Percentiles rank a stretch among this genome's conserved stretches.
Conservation (phyloP, 805 yeast genomes). For the Yamadazyma nakazawae region DNA sequence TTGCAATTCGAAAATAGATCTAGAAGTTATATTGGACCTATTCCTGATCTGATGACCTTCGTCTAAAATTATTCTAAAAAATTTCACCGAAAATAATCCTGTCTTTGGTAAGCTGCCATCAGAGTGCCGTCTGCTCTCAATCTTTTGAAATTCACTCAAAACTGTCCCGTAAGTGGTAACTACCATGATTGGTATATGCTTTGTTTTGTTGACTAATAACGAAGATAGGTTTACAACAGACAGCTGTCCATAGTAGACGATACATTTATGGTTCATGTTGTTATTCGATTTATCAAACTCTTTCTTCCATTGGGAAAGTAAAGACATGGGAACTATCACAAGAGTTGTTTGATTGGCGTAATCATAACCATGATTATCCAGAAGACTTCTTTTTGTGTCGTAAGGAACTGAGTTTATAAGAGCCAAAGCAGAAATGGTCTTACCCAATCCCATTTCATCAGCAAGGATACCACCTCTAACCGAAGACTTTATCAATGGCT, state of each 20-base stretch:
- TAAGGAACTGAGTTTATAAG: constrained; percentile 62
- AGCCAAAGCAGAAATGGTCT: constrained; percentile 80
- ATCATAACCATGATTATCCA: constrained; percentile 13
- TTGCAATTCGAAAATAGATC: constrained; percentile 64
- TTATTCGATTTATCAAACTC: constrained; percentile 65
- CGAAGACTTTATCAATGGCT: constrained; percentile 60
- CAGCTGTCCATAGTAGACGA: constrained; percentile 74
- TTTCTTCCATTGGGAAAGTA: constrained; percentile 86
- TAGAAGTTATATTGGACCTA: constrained; percentile 72
- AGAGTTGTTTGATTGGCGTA: constrained; percentile 74
- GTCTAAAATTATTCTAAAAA: constrained; percentile 75
- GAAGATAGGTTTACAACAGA: constrained; percentile 47
- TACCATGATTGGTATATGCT: constrained; percentile 63
- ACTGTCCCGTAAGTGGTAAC: constrained; percentile 88
- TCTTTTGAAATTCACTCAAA: constrained; percentile 65
- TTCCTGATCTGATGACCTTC: constrained; percentile 91
- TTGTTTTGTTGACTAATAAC: constrained; percentile 34
- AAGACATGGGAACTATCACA: constrained; percentile 85
- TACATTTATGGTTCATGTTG: constrained; percentile 42
- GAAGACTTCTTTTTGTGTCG: constrained; percentile 31
- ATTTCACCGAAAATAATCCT: constrained; percentile 71
- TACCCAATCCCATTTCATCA: constrained; percentile 97
- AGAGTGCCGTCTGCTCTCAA: constrained; percentile 28
- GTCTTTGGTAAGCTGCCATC: constrained; percentile 27
- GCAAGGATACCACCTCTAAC: constrained; percentile 86